Evolutionary conservation across 495 filamentous ascomycete genomes (phyloP).

Genomic region (Chaetomium fimeti): DNA sequence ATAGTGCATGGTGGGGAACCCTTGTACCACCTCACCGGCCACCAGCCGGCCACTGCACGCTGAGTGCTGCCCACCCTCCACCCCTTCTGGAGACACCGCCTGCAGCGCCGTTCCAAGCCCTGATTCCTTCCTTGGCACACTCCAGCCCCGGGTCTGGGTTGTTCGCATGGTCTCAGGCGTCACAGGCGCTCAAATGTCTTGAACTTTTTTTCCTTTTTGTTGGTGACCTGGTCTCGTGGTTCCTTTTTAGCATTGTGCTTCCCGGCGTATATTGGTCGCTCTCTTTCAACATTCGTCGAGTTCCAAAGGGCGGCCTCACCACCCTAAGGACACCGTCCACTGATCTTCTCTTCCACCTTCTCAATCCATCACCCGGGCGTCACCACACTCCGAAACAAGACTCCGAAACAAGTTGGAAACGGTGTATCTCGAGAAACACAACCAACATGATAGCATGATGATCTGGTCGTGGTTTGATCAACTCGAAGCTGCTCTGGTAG

Average conservation of each 20-base stretch:
- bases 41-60: too few species aligned
- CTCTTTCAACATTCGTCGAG: not conserved
- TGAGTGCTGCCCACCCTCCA: not conserved
- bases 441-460: conserved; percentile 1
- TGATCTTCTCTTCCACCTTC: not conserved
- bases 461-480: not conserved
- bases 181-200: not conserved
- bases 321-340: not conserved
- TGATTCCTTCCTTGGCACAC: conserved; percentile 6
- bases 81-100: not conserved
- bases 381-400: not conserved
- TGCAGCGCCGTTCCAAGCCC: not conserved
- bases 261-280: not conserved
- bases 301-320: not conserved
- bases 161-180: not conserved
- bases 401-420: not conserved
- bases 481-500: conserved; percentile 4
- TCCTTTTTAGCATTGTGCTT: not conserved
- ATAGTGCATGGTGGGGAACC: conserved; percentile 7
- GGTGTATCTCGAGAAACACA: not conserved
- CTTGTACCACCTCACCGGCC: not conserved
- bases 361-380: too few species aligned
- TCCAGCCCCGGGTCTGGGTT: not conserved
- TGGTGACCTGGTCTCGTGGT: conserved; percentile 7
- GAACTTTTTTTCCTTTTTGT: not conserved